These are phyloP conservation scores for Scedosporium minutisporum DNA, from an alignment of 2,329 filamentous ascomycete species.

Conservation along the genomic window DNA sequence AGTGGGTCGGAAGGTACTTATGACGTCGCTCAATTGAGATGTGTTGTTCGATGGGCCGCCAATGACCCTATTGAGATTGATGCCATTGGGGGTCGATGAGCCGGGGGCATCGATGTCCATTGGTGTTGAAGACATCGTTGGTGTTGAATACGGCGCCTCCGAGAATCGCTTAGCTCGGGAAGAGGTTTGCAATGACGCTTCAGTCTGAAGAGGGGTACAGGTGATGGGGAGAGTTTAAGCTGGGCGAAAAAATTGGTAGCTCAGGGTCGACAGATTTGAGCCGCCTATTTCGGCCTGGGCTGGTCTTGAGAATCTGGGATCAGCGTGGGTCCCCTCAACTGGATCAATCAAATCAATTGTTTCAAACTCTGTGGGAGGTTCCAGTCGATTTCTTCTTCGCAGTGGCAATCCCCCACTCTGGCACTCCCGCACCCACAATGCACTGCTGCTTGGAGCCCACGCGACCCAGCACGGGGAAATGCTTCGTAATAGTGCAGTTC, in stretches of 20 bases:
- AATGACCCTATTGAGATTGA: conserved; percentile 40
- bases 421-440: no score
- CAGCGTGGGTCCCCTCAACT: no score
- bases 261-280: background rate
- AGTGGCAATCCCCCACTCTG: no score
- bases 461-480: no score
- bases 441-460: no score
- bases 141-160: background rate
- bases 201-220: no score
- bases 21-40: conserved; percentile 67
- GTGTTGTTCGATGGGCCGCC: conserved; percentile 32
- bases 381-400: no score
- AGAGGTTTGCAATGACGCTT: background rate
- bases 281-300: background rate
- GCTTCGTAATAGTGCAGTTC: no score
- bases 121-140: conserved; percentile 40
- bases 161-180: background rate
- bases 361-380: no score
- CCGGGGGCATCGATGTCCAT: conserved; percentile 46
- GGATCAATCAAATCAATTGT: no score
- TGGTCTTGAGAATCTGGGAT: background rate
- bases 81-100: conserved; percentile 27
- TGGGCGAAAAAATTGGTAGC: background rate
- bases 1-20: conserved; percentile 67
- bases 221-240: background rate